Evolutionary conservation across 805 yeast species (phyloP), one percentile per base, ranked within the genome.

Genomic region (Kuraishia molischiana): DNA sequence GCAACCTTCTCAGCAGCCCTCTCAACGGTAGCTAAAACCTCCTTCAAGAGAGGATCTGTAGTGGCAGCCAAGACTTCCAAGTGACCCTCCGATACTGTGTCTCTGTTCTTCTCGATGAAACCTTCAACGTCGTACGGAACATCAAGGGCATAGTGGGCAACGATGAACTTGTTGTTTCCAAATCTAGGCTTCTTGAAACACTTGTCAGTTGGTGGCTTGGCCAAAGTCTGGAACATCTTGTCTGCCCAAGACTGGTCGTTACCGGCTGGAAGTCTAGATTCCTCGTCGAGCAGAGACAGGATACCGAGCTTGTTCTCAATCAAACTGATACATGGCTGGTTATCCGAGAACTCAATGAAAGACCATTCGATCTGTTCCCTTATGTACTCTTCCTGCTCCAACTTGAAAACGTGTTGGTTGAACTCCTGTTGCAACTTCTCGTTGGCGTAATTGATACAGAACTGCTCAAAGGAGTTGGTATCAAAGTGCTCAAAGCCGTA

Each of bases 401-500:
- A 72, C 56, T 90, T 90, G 74, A 90, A 90, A 38, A 90, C 97
- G 53, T 90, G 97, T 65, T 87, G 97, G 52, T 89, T 90, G 62
- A 90, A 90, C 59, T 90, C 97, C 61, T 90, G 97, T 62, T 90
- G 97, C 50, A 90, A 71, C 62, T 90, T 90, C 65, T 90, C 98
- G 61, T 89, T 89, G 33, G 97, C 96, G 58, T 89, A 89, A 59
- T 89, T 89, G 62, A 89, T 89, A 66, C 98, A 90, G 61, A 90
- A 90, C 61, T 90, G 98, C 62, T 90, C 98, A 53, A 90, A 90
- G 6, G 96, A 87, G 62, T 90, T 90, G 51, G 75, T 79, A 48
- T 85, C 89, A 57, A 90, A 90, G 61, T 90, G 97, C 61, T 90
- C 98, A 58, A 90, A 90, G 19, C 98, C 98, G 54, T 90, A 90